A percentile compares a stretch with the other conserved stretches of the same genome.
Evolutionary conservation across 73 alveolate genomes (phyloP).

Genomic region (Paramecium tetraurelia): DNA sequence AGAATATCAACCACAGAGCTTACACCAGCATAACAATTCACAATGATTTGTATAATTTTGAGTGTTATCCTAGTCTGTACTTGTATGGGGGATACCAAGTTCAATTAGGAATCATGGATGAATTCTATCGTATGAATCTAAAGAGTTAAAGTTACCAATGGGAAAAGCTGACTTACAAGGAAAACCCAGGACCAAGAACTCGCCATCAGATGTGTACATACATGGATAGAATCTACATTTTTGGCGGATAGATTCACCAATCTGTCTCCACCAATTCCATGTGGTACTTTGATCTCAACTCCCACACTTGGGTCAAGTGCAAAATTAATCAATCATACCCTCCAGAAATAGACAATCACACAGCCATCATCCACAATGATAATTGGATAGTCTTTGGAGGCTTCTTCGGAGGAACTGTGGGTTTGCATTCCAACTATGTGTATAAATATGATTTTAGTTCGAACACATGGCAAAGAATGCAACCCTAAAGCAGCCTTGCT

Average conservation of each 20-base stretch:
- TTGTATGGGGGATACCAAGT: constrained; percentile 62
- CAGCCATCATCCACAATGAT: neutral
- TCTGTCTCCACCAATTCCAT: neutral
- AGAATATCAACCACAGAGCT: constrained; percentile 51
- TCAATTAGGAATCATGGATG: constrained; percentile 53
- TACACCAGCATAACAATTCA: constrained; percentile 11
- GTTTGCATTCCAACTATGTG: constrained; percentile 46
- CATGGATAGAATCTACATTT: neutral
- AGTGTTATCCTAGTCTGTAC: neutral
- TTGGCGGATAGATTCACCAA: constrained; percentile 6
- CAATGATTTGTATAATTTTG: constrained; percentile 36
- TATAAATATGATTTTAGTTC: constrained; percentile 22
- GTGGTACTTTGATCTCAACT: neutral
- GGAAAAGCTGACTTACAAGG: constrained; percentile 37
- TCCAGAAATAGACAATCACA: constrained; percentile 11
- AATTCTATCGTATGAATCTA: constrained; percentile 48
- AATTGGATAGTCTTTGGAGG: constrained; percentile 35
- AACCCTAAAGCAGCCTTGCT: neutral
- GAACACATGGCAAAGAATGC: neutral
- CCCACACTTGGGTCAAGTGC: neutral
- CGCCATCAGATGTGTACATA: neutral
- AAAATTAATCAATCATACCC: constrained; percentile 21
- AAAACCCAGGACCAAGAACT: constrained; percentile 54
- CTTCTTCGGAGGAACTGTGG: constrained; percentile 38
- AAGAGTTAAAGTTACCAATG: neutral